phyloP scores from a whole-genome alignment of 108 stramenopile genomes.

The Skeletonema potamos region DNA sequence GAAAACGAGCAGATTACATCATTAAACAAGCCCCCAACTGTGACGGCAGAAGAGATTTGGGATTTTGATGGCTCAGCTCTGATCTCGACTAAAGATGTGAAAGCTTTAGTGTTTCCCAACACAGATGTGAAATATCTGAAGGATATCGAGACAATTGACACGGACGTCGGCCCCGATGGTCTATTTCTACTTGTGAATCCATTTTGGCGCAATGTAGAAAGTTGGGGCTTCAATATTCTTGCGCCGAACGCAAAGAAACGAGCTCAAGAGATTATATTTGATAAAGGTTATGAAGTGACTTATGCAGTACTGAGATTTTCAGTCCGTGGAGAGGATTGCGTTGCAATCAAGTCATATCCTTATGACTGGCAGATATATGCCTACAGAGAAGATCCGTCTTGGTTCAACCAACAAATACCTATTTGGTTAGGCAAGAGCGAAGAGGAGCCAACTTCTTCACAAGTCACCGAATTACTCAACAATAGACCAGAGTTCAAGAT shows the following conservation, averaged over 20 bases:
- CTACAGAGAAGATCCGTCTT: conserved; percentile 66
- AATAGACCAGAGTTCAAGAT: conserved; percentile 72
- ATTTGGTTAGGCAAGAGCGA: conserved; percentile 67
- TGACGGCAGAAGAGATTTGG: conserved; percentile 78
- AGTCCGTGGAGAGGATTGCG: conserved; percentile 77
- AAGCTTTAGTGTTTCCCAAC: conserved; percentile 82
- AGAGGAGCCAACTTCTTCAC: conserved; percentile 64
- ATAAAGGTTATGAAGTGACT: conserved; percentile 66
- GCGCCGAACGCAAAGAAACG: conserved; percentile 71
- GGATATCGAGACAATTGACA: conserved; percentile 64
- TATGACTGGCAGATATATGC: conserved; percentile 91
- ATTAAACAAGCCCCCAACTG: conserved; percentile 35
- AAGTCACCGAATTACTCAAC: conserved; percentile 63
- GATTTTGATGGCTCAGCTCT: conserved; percentile 89
- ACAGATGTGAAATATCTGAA: conserved; percentile 79
- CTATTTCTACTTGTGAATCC: conserved; percentile 81
- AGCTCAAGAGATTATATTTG: conserved; percentile 74
- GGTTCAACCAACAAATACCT: conserved; percentile 43
- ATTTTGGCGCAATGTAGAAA: conserved; percentile 81
- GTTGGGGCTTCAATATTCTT: conserved; percentile 82
- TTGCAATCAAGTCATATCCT: conserved; percentile 82
- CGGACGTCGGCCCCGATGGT: conserved; percentile 54
- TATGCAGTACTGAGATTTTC: conserved; percentile 61
- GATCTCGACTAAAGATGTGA: conserved; percentile 56
- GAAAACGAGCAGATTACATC: conserved; percentile 13